Evolutionary conservation across 257 asterid genomes (phyloP).

Genomic region (Thymus quinquecostatus): DNA sequence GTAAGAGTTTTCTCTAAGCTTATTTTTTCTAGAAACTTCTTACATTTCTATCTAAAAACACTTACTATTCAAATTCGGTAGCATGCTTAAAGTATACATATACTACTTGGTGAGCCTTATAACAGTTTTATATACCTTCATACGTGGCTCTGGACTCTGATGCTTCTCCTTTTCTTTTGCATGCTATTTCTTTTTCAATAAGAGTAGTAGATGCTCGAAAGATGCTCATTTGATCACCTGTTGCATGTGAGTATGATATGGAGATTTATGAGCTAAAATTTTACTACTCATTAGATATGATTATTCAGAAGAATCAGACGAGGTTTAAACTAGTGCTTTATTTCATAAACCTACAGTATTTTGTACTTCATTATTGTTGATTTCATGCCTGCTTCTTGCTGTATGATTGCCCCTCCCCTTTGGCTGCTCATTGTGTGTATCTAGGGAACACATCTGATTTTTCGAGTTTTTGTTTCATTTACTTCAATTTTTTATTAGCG

Average conservation of each 20-base stretch:
- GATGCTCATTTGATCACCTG: neutral
- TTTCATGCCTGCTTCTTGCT: neutral
- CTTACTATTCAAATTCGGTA: neutral
- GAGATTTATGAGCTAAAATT: neutral
- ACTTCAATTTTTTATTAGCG: neutral
- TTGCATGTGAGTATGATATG: neutral
- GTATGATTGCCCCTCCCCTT: neutral
- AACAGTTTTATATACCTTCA: neutral
- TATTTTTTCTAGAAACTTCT: neutral
- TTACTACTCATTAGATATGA: neutral
- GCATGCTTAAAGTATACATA: neutral
- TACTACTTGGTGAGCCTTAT: neutral
- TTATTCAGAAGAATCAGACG: neutral
- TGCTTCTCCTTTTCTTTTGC: neutral
- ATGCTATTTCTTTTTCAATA: neutral
- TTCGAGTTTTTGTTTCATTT: neutral
- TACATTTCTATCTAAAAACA: slow-evolving; percentile 14
- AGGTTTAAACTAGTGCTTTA: neutral
- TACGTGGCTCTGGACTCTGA: neutral
- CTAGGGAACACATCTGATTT: neutral
- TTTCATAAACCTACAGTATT: neutral
- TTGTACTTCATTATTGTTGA: slow-evolving; percentile 4
- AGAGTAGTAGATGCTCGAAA: neutral
- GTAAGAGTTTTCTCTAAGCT: slow-evolving; percentile 40
- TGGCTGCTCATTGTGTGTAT: slow-evolving; percentile 8